Conservation (phyloP, 352 stramenopile genomes). For the Hyaloperonospora brassicae region DNA sequence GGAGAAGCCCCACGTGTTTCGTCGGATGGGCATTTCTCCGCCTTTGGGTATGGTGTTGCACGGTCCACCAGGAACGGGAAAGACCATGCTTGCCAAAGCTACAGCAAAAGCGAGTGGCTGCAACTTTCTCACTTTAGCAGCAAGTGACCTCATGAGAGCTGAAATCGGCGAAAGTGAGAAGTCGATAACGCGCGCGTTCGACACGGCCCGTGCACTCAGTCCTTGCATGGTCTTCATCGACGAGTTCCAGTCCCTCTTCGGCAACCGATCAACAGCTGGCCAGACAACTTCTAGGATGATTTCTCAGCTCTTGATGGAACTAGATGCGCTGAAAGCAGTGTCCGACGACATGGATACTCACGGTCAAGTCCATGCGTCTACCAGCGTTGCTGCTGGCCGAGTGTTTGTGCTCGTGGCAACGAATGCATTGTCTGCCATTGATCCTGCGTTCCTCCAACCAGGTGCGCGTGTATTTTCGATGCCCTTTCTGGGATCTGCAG, state of each 20-base stretch:
- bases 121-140: conserved; percentile 74
- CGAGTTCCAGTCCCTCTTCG: conserved; percentile 84
- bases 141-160: conserved; percentile 72
- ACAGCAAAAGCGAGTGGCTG: conserved; percentile 67
- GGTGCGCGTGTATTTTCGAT: conserved; percentile 26
- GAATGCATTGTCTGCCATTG: conserved; percentile 66
- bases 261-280: conserved; percentile 60
- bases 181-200: conserved; percentile 60
- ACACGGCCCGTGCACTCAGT: conserved; percentile 59
- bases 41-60: conserved; percentile 71
- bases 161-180: conserved; percentile 84
- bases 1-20: conserved; percentile 72
- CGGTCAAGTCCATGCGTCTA: neutral
- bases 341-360: conserved; percentile 32
- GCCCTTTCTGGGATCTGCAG: neutral
- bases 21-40: conserved; percentile 70
- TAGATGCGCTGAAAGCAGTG: conserved; percentile 59
- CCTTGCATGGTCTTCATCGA: conserved; percentile 85
- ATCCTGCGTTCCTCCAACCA: conserved; percentile 75
- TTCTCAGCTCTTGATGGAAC: conserved; percentile 77
- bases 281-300: conserved; percentile 80
- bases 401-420: conserved; percentile 80
- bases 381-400: conserved; percentile 25
- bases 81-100: conserved; percentile 83
- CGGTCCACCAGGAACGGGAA: conserved; percentile 73